Evolutionary conservation across 2,329 filamentous ascomycete genomes (phyloP), one percentile per base, ranked within the genome.

Genomic region (Fusarium irregulare): DNA sequence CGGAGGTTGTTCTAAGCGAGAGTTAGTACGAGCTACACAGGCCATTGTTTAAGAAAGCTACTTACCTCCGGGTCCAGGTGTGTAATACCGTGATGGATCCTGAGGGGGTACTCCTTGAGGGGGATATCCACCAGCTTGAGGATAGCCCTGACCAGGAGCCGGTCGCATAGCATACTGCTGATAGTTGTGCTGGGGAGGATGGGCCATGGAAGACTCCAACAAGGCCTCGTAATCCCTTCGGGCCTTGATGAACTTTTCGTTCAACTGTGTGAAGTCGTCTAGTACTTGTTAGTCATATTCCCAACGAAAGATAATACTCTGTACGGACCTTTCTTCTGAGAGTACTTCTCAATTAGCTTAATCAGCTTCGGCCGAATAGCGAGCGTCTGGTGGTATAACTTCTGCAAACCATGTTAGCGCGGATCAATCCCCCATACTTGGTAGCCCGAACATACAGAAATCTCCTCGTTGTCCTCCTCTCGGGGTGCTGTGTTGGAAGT

Each of bases 231-330:
- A 99, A 81, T 99, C 96, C 75, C 95, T 89, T 70, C 96, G 91
- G 47, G 96, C 96, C 82, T 99, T 99, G 85, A 99, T 98, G 80
- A 99, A 99, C 83, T 98, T 98, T 80, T 99, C 96, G 77, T 99
- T 99, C 68, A 99, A 85, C 78, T 98, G 95, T 4, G 96, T 98
- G 77, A 99, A 98, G 80, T 99, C 96, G 81, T 99, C 60, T 64
- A 13, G 18, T 16, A 11, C 16, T 44, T n/a, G 30, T 62, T 48
- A 64, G 50, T 9, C 14, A 18, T 7, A 23, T 20, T 10, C 12
- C 12, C 14, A 6, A 25, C n/a, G 12, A 6, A n/a, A 4, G 27
- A 7, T 4, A 13, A 23, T 7, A 14, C 9, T n/a, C n/a, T 28
- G 30, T 34, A 21, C 42, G 44, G 9, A 48, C 60, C 96, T 83